Evolutionary conservation across 129 eudicot genomes (phyloP).

Genomic region (Sambucus nigra): DNA sequence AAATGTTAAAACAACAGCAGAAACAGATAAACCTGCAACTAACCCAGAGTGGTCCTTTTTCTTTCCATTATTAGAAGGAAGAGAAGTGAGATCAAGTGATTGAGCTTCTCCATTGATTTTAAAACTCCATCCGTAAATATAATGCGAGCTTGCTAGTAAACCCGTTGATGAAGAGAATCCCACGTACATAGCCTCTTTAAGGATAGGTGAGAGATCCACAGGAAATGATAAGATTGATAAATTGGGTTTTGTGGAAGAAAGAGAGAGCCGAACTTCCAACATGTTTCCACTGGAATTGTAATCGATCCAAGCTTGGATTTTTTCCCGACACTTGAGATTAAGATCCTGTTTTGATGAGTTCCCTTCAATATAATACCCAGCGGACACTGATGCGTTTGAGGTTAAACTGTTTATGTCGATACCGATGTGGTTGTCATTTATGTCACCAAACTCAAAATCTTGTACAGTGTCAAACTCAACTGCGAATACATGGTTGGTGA

Average conservation of each 20-base stretch:
- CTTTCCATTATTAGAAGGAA: conserved; percentile 44
- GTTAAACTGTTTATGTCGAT: conserved; percentile 45
- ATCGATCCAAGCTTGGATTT: conserved; percentile 70
- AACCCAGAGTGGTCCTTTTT: conserved; percentile 29
- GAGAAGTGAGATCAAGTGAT: conserved; percentile 41
- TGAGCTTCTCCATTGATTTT: conserved; percentile 42
- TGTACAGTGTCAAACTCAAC: conserved; percentile 71
- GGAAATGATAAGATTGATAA: conserved; percentile 36
- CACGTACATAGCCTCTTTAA: conserved; percentile 48
- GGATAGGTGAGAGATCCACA: conserved; percentile 44
- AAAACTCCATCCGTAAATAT: conserved; percentile 79
- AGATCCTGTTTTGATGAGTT: conserved; percentile 34
- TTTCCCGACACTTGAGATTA: conserved; percentile 36
- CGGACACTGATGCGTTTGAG: conserved; percentile 50
- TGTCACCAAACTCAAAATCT: conserved; percentile 49
- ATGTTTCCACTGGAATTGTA: conserved; percentile 38
- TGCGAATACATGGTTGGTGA: conserved; percentile 66
- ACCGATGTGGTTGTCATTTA: conserved; percentile 67
- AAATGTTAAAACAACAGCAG: conserved; percentile 21
- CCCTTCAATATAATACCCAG: conserved; percentile 37
- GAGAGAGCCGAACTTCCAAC: conserved; percentile 54
- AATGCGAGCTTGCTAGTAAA: conserved; percentile 71
- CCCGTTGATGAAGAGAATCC: conserved; percentile 91
- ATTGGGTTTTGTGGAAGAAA: conserved; percentile 37
- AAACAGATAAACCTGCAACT: conserved; percentile 28